Base-by-base conservation (phyloP, 495 filamentous ascomycete species). In the Podospora pseudoanserina region DNA sequence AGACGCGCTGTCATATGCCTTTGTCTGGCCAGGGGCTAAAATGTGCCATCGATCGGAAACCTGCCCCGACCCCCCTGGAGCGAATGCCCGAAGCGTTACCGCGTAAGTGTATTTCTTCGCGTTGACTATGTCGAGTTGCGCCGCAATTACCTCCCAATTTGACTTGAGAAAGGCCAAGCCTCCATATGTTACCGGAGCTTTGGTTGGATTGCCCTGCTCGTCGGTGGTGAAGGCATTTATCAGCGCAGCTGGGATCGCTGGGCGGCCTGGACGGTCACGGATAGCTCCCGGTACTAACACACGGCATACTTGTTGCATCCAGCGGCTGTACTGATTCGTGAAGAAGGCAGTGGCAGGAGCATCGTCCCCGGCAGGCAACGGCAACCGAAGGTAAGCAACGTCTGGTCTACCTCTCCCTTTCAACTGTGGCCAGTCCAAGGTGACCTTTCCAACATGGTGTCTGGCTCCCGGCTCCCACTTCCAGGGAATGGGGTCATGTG, bases 371-470 rank as follows among this genome's bases (percentile, higher is more conserved):
- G 34, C 23, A 19, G 76, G 74, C 28, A 78, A 58, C n/a, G 76
- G 74, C 34, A 78, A 58, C n/a, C 76, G 71, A 13, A 78, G 30
- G 55, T 76, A 78, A 16, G 76, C 76, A 16, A 75, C 60, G 26
- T 77, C 76, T 0, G 66, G 70, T 2, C 71, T 70, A 39, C 69
- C 55, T 60, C 71, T 34, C n/a, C 54, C n/a, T 4, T 20, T n/a
- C 19, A 15, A 58, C 16, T 71, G 19, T 11, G 44, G 20, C 75
- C 74, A 77, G 16, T 67, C 32, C 11, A 77, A 66, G 2, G 28
- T 23, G 1, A 77, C 19, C n/a, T 68, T 68, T n/a, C 70, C 11
- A 59, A 73, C 61, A 9, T 57, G 55, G 61, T 69, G 64, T 53
- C 11, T 3, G 63, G 30, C 5, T n/a, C 18, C 30, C 30, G 73